These are phyloP conservation scores for Coemansia sp. DNA, from an alignment of 192 early-diverging fungal genomes.

Conservation along the genomic window DNA sequence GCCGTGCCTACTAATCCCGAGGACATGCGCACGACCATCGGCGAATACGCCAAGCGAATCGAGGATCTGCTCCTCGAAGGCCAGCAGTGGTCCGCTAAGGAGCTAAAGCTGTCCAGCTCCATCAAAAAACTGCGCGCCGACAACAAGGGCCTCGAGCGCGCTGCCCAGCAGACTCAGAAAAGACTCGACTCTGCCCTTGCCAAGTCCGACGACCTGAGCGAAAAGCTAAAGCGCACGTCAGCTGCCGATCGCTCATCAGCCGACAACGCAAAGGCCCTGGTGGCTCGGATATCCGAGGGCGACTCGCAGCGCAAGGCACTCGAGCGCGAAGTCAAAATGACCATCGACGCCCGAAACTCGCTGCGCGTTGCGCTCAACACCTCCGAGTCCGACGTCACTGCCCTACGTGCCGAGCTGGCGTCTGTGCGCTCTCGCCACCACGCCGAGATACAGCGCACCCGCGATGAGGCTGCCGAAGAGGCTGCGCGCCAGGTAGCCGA, in stretches of 20 bases:
- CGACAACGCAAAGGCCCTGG: constrained; percentile 24
- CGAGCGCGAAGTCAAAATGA: constrained; percentile 20
- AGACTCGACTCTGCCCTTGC: constrained; percentile 54
- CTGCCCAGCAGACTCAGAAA: constrained; percentile 52
- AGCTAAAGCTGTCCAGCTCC: constrained; percentile 68
- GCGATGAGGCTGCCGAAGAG: constrained; percentile 25
- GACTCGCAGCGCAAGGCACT: constrained; percentile 33
- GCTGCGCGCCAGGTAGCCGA: constrained; percentile 41
- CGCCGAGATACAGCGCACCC: constrained; percentile 17
- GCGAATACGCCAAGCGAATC: constrained; percentile 44
- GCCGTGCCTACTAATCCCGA: constrained; percentile 25
- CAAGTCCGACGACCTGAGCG: constrained; percentile 57
- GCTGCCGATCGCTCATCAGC: constrained; percentile 28
- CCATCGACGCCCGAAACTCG: constrained; percentile 26
- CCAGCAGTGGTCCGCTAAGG: constrained; percentile 77
- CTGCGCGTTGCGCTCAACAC: constrained; percentile 26
- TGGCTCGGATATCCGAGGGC: constrained; percentile 11
- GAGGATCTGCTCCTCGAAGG: constrained; percentile 58
- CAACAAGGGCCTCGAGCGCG: constrained; percentile 64
- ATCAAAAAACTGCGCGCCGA: constrained; percentile 78
- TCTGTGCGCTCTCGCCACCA: constrained; percentile 2
- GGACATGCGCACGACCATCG: constrained; percentile 42
- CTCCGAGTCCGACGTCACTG: constrained; percentile 18
- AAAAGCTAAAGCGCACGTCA: constrained; percentile 18
- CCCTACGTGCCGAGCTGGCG: constrained; percentile 19